Conservation (phyloP, 768 basidiomycete species). For the Tephrocybe sp. region DNA sequence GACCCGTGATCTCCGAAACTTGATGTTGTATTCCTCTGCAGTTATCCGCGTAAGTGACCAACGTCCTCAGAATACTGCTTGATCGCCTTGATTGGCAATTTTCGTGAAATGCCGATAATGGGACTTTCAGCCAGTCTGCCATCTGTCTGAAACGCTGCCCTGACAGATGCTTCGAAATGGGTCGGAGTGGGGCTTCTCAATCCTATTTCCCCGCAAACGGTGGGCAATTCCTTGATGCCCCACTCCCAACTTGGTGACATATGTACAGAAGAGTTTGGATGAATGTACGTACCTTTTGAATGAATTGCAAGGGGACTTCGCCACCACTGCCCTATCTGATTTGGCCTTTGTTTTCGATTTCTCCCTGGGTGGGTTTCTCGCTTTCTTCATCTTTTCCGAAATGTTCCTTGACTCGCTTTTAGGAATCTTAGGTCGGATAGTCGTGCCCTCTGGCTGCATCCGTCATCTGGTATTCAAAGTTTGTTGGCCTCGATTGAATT, state of each 20-base stretch:
- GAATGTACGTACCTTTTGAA: background rate
- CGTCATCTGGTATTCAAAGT: background rate
- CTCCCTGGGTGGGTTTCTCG: background rate
- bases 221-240: slow-evolving; percentile 9
- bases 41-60: slow-evolving; percentile 7
- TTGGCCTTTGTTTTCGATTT: background rate
- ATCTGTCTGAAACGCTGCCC: background rate
- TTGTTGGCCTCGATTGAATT: background rate
- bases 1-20: slow-evolving; percentile 8
- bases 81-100: slow-evolving; percentile 16
- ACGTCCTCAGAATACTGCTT: background rate
- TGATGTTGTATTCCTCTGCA: background rate
- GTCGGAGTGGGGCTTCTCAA: slow-evolving; percentile 1
- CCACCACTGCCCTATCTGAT: background rate
- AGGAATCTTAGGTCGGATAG: background rate
- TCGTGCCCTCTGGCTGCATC: background rate
- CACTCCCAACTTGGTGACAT: background rate
- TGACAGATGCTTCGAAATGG: background rate
- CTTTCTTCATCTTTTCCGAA: background rate
- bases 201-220: slow-evolving; percentile 7
- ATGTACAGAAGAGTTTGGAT: background rate
- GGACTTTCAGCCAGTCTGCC: background rate
- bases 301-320: background rate
- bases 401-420: too few species aligned
- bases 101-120: background rate